Percentiles rank a stretch among this genome's conserved stretches.
Evolutionary conservation across 2,329 filamentous ascomycete species (phyloP).

Genomic region (Coleophoma cylindrospora): DNA sequence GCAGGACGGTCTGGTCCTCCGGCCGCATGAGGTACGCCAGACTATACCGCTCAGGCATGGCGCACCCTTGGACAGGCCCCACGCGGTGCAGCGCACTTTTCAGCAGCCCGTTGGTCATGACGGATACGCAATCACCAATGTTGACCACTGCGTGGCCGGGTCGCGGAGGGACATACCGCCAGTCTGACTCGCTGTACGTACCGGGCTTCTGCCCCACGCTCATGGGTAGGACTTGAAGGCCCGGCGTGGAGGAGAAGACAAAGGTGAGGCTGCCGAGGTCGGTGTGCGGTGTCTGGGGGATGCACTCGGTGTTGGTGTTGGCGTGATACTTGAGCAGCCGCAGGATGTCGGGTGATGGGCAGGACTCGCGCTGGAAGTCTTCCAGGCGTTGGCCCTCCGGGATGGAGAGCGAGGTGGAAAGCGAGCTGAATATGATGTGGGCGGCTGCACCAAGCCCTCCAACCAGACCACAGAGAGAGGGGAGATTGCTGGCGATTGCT

Average conservation of each 20-base stretch:
- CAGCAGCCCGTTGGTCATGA: constrained; percentile 35
- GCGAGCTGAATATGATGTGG: neutral
- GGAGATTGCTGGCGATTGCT: neutral
- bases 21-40: neutral
- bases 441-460: neutral
- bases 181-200: neutral
- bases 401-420: neutral
- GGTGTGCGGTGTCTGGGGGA: neutral
- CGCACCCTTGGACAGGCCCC: constrained; percentile 13
- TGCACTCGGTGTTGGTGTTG: neutral
- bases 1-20: neutral
- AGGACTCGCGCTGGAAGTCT: neutral
- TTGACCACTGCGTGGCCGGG: constrained; percentile 33
- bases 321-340: neutral
- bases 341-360: neutral
- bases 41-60: neutral
- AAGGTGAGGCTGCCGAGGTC: neutral
- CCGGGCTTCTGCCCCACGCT: too few species aligned
- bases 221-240: neutral
- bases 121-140: constrained; percentile 40
- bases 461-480: neutral
- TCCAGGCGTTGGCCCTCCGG: neutral
- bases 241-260: neutral
- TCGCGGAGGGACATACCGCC: constrained; percentile 17
- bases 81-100: constrained; percentile 23